These are phyloP conservation scores for Taphrina betulina DNA, from an alignment of 1,139 yeast genomes.

Conservation along the genomic window DNA sequence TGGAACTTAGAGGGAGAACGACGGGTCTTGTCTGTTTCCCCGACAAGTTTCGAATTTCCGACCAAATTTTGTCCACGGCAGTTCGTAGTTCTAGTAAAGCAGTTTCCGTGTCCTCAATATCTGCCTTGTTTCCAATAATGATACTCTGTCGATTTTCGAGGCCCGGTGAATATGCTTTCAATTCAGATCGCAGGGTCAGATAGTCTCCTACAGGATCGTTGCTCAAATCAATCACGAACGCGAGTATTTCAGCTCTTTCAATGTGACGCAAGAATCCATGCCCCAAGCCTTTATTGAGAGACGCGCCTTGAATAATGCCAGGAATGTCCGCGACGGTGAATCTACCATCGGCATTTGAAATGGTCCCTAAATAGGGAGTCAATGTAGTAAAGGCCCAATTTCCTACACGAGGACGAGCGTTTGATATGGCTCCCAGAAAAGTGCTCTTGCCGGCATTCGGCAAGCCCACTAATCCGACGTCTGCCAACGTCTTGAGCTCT, in stretches of 20 bases:
- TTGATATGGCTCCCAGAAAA: constrained; percentile 78
- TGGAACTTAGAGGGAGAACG: constrained; percentile 26
- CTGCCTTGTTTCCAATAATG: constrained; percentile 34
- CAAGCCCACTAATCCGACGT: constrained; percentile 86
- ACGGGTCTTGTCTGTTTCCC: background rate
- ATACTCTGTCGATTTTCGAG: constrained; percentile 18
- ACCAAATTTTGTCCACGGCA: constrained; percentile 23
- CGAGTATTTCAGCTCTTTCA: constrained; percentile 86
- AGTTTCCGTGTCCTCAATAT: constrained; percentile 15
- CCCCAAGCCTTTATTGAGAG: constrained; percentile 84
- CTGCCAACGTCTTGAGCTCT: constrained; percentile 85
- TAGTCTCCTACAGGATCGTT: constrained; percentile 19
- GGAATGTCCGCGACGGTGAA: constrained; percentile 98
- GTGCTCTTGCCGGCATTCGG: constrained; percentile 98
- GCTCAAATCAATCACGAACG: constrained; percentile 70
- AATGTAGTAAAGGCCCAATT: constrained; percentile 97
- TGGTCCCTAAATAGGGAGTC: constrained; percentile 80
- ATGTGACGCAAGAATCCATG: constrained; percentile 86
- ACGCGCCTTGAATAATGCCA: constrained; percentile 86
- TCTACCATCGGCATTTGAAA: constrained; percentile 52
- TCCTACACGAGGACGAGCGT: constrained; percentile 87
- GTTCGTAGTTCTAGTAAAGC: constrained; percentile 8
- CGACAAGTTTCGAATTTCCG: background rate
- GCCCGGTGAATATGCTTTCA: constrained; percentile 25
- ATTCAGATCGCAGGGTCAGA: constrained; percentile 25